Evolutionary conservation across 495 filamentous ascomycete genomes (phyloP), one percentile per base, ranked within the genome.

Genomic region (Penicillium longicatenatum): DNA sequence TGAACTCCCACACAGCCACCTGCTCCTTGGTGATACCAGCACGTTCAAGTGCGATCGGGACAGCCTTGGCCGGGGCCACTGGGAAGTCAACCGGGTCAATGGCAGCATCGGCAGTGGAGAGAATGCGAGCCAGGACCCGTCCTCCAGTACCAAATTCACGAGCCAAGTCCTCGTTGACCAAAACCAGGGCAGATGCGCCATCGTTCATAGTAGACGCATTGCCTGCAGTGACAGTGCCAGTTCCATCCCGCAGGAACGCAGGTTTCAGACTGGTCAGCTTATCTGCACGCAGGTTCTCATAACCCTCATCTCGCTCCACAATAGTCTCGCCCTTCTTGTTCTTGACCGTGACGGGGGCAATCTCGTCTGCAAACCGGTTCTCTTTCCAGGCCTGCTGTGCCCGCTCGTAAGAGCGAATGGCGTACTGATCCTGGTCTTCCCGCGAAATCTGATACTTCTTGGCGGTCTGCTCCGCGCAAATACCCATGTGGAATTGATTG

Each of bases 1-100:
- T 98, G 74, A 98, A 94, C 72, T 98, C 94, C 93, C 93, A 97
- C 3, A 96, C 75, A 3, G 92, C 86, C 20, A 98, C 89, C 63
- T 98, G 88, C 22, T 94, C 86, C 74, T 90, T 88, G 47, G 83
- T 88, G 59, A 98, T 91, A 8, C 93, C 92, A 2, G 94, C 94
- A 52, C 91, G 84, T 67, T 89, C 83, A 44, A 98, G 76, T n/a
- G 91, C 92, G 63, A 95, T 86, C 3, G 93, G 91, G 1, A 98
- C 93, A 0, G 93, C 94, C 69, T 94, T 89, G 24, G 94, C 86
- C 0, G 94, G 94, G 7, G 94, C 94, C 20, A 97, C 79, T 20
- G 94, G 93, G 78, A 98, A 98, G 75, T 98, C 94, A 35, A 97
- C 89, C 0, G 94, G 93, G 63, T 94, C 91, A 33, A 95, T 82